Base-by-base conservation (phyloP, 306 rosid genomes). In the Hippophae gyantsensis region DNA sequence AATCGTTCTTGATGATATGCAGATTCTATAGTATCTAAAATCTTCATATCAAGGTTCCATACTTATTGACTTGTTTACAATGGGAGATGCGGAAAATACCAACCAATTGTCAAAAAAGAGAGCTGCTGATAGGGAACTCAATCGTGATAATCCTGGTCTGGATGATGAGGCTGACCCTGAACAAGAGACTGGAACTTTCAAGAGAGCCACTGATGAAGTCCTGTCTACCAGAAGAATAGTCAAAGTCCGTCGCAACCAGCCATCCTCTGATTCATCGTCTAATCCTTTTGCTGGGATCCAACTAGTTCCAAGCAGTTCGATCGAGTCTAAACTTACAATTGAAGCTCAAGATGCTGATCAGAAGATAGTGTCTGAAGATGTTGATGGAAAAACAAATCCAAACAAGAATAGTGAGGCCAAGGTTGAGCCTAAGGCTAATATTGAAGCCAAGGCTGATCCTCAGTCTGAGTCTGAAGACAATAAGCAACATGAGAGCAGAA, bases 131-230 rank as follows among this genome's bases (percentile, higher is more conserved):
- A 78, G 87, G 80, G 95, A 87, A 74, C 83, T 90, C 54, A 79
- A 86, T 49, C 78, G 80, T 32, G 98, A 90, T 70, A 81, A 92
- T 65, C 84, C 92, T 23, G 82, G 78, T 69, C 69, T 87, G 50
- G 95, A 90, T 53, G 94, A 86, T n/a, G 95, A 82, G 43, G 98
- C 85, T 58, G 95, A 85, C 65, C 13, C 42, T 42, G 96, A 79
- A 25, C 79, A 48, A 71, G 89, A 83, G 64, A 18, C 75, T 50
- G 96, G 96, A 68, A 85, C 95, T 61, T 90, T 90, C 79, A 90
- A 90, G 86, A 84, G 74, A 72, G 98, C 98, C 58, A 83, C 87
- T 56, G 92, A 90, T 0, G 96, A 87, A 61, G 96, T 90, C 57
- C 81, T 90, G 59, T 95, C 98, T 58, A 69, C 81, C 55, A 72